Evolutionary conservation across 345 rosid genomes (phyloP).

Genomic region (Brassica cretica): DNA sequence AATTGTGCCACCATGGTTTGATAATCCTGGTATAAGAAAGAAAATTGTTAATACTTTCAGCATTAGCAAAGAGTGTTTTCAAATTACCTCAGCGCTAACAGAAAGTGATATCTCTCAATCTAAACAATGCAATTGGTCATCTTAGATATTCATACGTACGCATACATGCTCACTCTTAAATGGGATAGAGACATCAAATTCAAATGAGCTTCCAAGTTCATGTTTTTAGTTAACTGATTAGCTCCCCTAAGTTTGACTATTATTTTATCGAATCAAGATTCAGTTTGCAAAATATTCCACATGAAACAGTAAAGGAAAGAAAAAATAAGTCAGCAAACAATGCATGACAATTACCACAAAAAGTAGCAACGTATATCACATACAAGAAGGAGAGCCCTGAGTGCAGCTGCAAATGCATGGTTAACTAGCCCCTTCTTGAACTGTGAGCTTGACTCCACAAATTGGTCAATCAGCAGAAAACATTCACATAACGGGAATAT

Average conservation of each 20-base stretch:
- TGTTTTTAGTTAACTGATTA: slow-evolving; percentile 1
- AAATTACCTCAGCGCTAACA: background rate
- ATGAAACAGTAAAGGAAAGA: background rate
- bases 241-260: slow-evolving; percentile 5
- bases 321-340: slow-evolving; percentile 11
- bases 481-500: slow-evolving; percentile 83
- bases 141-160: background rate
- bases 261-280: background rate
- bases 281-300: slow-evolving; percentile 2
- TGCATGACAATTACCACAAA: slow-evolving; percentile 35
- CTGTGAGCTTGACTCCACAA: slow-evolving; percentile 94
- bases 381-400: slow-evolving; percentile 90
- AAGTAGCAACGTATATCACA: slow-evolving; percentile 41
- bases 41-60: background rate
- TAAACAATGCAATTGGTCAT: slow-evolving; percentile 11
- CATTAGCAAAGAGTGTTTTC: slow-evolving; percentile 2
- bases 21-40: slow-evolving; percentile 61
- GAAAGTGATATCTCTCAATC: background rate
- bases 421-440: slow-evolving; percentile 93
- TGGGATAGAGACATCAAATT: background rate
- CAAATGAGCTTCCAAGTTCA: background rate
- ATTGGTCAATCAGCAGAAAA: slow-evolving; percentile 80
- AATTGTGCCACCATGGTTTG: slow-evolving; percentile 95
- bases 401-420: slow-evolving; percentile 96
- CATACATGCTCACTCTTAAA: slow-evolving; percentile 5